These are phyloP conservation scores for Aspergillus calidoustus DNA, from an alignment of 2,329 filamentous ascomycete genomes.

Conservation along the genomic window DNA sequence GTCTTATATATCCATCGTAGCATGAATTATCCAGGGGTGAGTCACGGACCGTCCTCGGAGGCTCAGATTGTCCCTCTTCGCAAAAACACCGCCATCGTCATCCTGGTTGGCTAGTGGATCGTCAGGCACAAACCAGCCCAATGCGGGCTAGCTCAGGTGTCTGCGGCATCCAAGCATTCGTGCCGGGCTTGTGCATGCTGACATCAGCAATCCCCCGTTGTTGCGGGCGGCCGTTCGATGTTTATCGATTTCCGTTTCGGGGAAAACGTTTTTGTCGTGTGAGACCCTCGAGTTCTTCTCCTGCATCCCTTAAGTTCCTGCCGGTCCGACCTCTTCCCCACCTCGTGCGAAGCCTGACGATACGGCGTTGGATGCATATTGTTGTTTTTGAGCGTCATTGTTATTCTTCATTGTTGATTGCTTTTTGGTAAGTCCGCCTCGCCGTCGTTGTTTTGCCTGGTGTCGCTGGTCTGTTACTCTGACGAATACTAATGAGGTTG, in stretches of 20 bases:
- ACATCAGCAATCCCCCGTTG: slow-evolving; percentile 33
- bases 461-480: background rate
- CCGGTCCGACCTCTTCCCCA: slow-evolving; percentile 18
- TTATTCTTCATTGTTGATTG: slow-evolving; percentile 25
- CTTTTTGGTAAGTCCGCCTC: slow-evolving; percentile 22
- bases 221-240: slow-evolving; percentile 32
- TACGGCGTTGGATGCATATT: slow-evolving; percentile 35
- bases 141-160: slow-evolving; percentile 14
- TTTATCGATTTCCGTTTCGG: slow-evolving; percentile 46
- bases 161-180: slow-evolving; percentile 16
- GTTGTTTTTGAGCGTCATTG: slow-evolving; percentile 33
- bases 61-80: background rate
- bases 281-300: slow-evolving; percentile 32
- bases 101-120: slow-evolving; percentile 15
- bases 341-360: slow-evolving; percentile 20
- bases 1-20: background rate
- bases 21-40: background rate
- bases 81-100: slow-evolving; percentile 12
- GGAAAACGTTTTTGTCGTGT: slow-evolving; percentile 32
- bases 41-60: background rate
- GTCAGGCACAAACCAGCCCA: slow-evolving; percentile 17
- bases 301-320: slow-evolving; percentile 25
- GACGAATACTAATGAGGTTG: slow-evolving; percentile 13
- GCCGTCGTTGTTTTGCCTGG: background rate
- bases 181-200: slow-evolving; percentile 25